Conservation (phyloP, 345 rosid genomes). For the Theobroma cacao region DNA sequence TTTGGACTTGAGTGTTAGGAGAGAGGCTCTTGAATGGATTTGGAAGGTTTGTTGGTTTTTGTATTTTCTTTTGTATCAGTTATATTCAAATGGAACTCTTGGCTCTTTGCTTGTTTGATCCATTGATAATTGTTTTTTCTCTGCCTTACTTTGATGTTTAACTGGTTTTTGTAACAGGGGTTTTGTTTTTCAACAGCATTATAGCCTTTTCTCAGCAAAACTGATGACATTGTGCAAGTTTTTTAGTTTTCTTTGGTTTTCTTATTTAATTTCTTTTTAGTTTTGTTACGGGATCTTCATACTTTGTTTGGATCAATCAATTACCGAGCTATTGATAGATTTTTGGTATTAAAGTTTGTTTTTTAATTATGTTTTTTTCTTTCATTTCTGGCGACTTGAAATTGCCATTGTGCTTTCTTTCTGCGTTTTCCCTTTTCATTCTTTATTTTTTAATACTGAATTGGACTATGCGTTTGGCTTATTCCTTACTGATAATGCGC, state of each 20-base stretch:
- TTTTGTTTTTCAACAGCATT: conserved; percentile 6
- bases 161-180: not conserved
- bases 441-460: not conserved
- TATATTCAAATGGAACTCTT: not conserved
- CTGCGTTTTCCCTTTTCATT: not conserved
- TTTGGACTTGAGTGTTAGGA: conserved; percentile 47
- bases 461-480: conserved; percentile 4
- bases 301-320: conserved; percentile 3
- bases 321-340: not conserved
- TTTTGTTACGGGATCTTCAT: not conserved
- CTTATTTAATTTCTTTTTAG: not conserved
- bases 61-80: not conserved
- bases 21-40: conserved; percentile 69
- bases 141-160: conserved; percentile 4
- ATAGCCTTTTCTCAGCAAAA: not conserved
- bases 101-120: conserved; percentile 20
- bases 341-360: not conserved
- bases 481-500: not conserved
- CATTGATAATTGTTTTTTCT: not conserved
- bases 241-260: not conserved
- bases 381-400: not conserved
- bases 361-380: not conserved
- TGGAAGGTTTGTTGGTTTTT: conserved; percentile 55
- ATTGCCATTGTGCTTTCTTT: not conserved
- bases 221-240: not conserved